Evolutionary conservation across 257 asterid genomes (phyloP), one percentile per base, ranked within the genome.

Genomic region (Salvia miltiorrhiza): DNA sequence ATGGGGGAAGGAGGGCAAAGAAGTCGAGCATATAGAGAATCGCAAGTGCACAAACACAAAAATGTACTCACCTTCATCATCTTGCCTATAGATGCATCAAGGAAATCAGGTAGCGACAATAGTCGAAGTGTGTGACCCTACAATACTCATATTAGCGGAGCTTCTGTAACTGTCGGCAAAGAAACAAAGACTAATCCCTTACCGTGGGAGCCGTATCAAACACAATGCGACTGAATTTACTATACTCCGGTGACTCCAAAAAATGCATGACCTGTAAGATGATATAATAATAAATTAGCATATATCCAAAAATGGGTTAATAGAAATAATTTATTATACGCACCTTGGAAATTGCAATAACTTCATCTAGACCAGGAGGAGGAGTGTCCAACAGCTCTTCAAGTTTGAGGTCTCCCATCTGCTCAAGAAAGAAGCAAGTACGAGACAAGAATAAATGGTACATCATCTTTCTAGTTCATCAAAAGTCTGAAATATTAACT

Each of bases 141-240:
- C 53, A 69, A 75, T 66, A 41, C 39, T 54, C 70, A 72, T 20
- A 55, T 65, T 63, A 21, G 57, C 35, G 21, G 14, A 21, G 49
- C 45, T 62, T 70, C 32, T 58, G 58, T 62, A 72, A 67, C 37
- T 68, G 64, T 39, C 28, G 30, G 28, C 44, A 53, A 50, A 52
- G 63, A 39, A 63, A 72, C 71, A 70, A 70, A 54, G 47, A 45
- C 57, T 44, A 53, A 60, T 68, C 63, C 63, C 87, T 77, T 79
- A 90, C 95, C 4, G 96, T 89, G 37, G 96, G 96, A 63, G 94
- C 94, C 0, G 92, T 89, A 66, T 89, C 87, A 73, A 89, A 89
- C 66, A 89, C 90, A 65, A 83, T 81, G 75, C 92, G 85, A 23
- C 84, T 81, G 73, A 83, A 87, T 74, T 49, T 72, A 58, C 63